phyloP scores from a whole-genome alignment of 2,329 filamentous ascomycete species.

The Botrytis fabae region DNA sequence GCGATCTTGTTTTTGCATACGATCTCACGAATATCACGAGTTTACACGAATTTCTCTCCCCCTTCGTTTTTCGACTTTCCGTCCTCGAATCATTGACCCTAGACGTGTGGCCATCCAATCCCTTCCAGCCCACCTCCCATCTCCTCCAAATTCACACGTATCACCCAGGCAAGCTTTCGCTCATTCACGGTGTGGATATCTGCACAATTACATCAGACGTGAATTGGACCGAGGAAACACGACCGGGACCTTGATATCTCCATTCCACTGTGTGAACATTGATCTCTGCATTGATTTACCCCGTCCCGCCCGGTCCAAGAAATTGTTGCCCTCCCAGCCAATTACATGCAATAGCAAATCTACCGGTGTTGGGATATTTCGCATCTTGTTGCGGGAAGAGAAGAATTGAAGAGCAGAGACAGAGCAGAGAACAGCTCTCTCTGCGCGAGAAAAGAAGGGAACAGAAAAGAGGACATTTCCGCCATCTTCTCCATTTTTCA shows the following conservation, averaged over 20 bases:
- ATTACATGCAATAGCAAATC: neutral
- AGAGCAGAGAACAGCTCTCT: no score
- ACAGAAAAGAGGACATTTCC: neutral
- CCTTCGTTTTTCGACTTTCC: neutral
- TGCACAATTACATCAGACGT: constrained; percentile 24
- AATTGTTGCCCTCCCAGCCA: neutral
- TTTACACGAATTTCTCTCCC: neutral
- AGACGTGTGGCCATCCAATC: neutral
- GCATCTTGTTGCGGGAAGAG: neutral
- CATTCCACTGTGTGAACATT: neutral
- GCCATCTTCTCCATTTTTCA: neutral
- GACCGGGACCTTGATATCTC: constrained; percentile 1
- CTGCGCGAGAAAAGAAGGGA: neutral
- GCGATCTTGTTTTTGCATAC: neutral
- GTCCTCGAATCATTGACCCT: constrained; percentile 2
- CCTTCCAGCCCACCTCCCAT: no score
- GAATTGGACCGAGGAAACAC: constrained; percentile 7
- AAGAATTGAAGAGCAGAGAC: neutral
- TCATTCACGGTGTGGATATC: neutral
- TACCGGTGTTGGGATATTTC: neutral
- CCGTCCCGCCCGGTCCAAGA: neutral
- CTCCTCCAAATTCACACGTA: neutral
- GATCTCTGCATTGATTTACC: neutral
- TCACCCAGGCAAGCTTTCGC: neutral
- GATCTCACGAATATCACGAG: constrained; percentile 6